These are phyloP conservation scores for Diphasiastrum complanatum DNA, from an alignment of 83 land plant species.

Conservation along the genomic window DNA sequence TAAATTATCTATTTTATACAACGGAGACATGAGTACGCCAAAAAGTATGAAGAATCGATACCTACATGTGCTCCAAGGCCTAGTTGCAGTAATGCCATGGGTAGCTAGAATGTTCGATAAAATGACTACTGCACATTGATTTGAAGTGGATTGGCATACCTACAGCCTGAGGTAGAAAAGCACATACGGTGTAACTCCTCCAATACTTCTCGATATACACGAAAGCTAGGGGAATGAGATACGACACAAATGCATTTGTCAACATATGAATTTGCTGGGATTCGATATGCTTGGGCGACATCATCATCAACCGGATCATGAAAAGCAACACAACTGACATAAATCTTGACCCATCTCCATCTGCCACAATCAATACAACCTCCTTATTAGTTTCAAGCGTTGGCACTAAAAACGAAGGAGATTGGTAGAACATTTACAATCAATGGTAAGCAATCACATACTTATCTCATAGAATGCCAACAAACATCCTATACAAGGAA, in stretches of 20 bases:
- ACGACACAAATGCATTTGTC: constrained; percentile 97
- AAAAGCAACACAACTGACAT: constrained; percentile 96
- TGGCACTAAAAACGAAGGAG: neutral
- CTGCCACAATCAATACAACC: constrained; percentile 34
- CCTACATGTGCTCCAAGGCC: neutral
- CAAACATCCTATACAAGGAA: too few relatives aligned
- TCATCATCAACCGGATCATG: constrained; percentile 94
- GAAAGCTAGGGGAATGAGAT: constrained; percentile 78
- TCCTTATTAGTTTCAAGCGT: too few relatives aligned
- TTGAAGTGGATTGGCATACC: constrained; percentile 32
- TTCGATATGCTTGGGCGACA: constrained; percentile 81
- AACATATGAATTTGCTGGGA: constrained; percentile 80
- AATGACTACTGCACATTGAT: neutral
- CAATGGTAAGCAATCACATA: too few relatives aligned
- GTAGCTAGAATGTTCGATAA: neutral
- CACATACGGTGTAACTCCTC: constrained; percentile 82
- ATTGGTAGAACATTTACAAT: too few relatives aligned
- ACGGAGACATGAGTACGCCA: too few relatives aligned
- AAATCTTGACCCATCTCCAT: constrained; percentile 96
- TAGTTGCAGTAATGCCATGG: neutral
- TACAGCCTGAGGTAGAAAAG: constrained; percentile 76
- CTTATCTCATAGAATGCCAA: too few relatives aligned
- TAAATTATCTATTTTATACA: too few relatives aligned
- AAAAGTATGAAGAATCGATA: too few relatives aligned
- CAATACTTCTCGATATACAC: constrained; percentile 55